Percentiles rank a stretch among this genome's conserved stretches.
Evolutionary conservation across 2,329 filamentous ascomycete genomes (phyloP).

Genomic region (Myrmaecium sp.): DNA sequence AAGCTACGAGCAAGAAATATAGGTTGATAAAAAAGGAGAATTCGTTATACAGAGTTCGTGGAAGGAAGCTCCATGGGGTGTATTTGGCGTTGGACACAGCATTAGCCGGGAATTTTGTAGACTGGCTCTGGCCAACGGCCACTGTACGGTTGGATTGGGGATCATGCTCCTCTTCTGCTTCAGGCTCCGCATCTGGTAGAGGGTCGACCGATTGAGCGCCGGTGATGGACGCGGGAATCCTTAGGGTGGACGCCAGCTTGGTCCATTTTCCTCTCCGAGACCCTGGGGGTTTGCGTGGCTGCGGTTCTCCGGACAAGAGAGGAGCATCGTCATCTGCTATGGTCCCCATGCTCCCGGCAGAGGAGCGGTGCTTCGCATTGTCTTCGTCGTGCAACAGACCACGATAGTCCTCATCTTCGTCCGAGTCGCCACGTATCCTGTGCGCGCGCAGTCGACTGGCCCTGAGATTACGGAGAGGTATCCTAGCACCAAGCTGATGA

Average conservation of each 20-base stretch:
- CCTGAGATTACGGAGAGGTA: constrained; percentile 50
- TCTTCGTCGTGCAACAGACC: constrained; percentile 48
- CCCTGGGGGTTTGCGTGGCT: too few relatives aligned
- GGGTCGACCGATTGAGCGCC: constrained; percentile 8
- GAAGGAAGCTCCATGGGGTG: constrained; percentile 84
- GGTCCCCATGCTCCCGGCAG: constrained; percentile 34
- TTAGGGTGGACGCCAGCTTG: constrained; percentile 35
- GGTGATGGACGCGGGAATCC: constrained; percentile 50
- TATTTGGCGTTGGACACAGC: constrained; percentile 96
- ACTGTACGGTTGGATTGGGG: constrained; percentile 58
- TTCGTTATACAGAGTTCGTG: constrained; percentile 90
- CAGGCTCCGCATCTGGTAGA: constrained; percentile 20
- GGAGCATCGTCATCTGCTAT: constrained; percentile 54
- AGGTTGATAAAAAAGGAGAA: constrained; percentile 99
- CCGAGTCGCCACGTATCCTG: constrained; percentile 18
- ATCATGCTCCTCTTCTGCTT: constrained; percentile 29
- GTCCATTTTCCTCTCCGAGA: too few relatives aligned
- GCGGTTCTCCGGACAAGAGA: constrained; percentile 35
- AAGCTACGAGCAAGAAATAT: constrained; percentile 88
- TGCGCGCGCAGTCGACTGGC: constrained; percentile 28
- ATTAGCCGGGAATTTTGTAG: constrained; percentile 70
- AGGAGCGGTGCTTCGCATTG: constrained; percentile 39
- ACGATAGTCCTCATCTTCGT: constrained; percentile 44
- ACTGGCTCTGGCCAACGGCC: constrained; percentile 56
- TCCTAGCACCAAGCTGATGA: constrained; percentile 34